Percentiles rank a stretch among this genome's conserved stretches.
phyloP scores from a whole-genome alignment of 805 yeast species.

The Debaryomyces tyrocola region DNA sequence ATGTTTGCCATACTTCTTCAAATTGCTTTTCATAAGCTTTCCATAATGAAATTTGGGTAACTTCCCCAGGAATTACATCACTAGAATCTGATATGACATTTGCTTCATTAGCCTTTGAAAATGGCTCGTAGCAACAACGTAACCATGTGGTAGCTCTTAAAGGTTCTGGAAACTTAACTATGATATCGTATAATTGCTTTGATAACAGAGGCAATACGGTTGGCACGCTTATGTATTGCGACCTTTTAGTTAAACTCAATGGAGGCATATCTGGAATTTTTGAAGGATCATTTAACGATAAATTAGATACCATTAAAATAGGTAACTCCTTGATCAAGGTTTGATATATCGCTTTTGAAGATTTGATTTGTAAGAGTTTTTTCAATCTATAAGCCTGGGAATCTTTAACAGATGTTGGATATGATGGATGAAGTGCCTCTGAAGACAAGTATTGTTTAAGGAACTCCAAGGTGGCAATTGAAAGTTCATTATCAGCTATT shows the following conservation, averaged over 20 bases:
- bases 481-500: slow-evolving; percentile 69
- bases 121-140: slow-evolving; percentile 83
- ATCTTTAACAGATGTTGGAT: slow-evolving; percentile 25
- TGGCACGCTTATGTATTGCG: slow-evolving; percentile 52
- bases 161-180: slow-evolving; percentile 76
- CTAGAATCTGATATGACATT: slow-evolving; percentile 8
- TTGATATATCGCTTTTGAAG: slow-evolving; percentile 48
- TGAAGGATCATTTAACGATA: slow-evolving; percentile 32
- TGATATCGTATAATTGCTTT: slow-evolving; percentile 53
- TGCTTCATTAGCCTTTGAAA: slow-evolving; percentile 17
- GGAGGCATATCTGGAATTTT: slow-evolving; percentile 21
- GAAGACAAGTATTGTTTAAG: slow-evolving; percentile 76
- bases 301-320: slow-evolving; percentile 43
- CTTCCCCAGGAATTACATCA: slow-evolving; percentile 59
- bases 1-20: slow-evolving; percentile 55
- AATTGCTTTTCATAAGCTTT: slow-evolving; percentile 90
- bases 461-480: slow-evolving; percentile 74
- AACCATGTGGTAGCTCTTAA: slow-evolving; percentile 92
- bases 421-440: slow-evolving; percentile 42
- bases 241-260: slow-evolving; percentile 49
- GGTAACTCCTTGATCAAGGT: slow-evolving; percentile 63
- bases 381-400: slow-evolving; percentile 38
- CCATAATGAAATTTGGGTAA: slow-evolving; percentile 95
- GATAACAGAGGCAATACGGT: slow-evolving; percentile 62
- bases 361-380: slow-evolving; percentile 53